Evolutionary conservation across 192 early-diverging fungal genomes (phyloP).

Genomic region (Lunasporangiospora selenospora): DNA sequence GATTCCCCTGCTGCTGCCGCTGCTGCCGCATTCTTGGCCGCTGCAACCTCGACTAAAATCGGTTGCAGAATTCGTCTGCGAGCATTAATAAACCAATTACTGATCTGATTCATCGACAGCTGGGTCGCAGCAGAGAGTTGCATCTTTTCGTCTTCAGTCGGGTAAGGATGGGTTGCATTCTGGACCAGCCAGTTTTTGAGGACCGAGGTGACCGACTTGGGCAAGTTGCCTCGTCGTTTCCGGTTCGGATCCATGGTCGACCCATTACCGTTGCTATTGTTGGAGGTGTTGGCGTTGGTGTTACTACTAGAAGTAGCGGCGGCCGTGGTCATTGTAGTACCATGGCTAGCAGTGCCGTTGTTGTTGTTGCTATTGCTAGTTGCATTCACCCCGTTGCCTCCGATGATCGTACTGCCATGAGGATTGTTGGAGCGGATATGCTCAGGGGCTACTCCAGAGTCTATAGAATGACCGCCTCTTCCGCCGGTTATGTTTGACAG

Average conservation of each 20-base stretch:
- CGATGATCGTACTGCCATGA: neutral
- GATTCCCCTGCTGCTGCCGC: slow-evolving; percentile 36
- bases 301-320: neutral
- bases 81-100: slow-evolving; percentile 83
- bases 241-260: slow-evolving; percentile 38
- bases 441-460: too few species aligned
- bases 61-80: slow-evolving; percentile 55
- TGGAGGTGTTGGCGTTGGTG: neutral
- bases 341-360: neutral
- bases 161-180: slow-evolving; percentile 71
- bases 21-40: slow-evolving; percentile 33
- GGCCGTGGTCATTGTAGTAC: neutral
- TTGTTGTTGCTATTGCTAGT: neutral
- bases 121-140: slow-evolving; percentile 57
- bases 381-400: neutral
- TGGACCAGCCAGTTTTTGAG: slow-evolving; percentile 67
- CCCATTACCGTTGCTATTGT: neutral
- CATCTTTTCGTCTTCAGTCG: slow-evolving; percentile 68
- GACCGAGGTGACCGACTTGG: slow-evolving; percentile 62
- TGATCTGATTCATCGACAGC: slow-evolving; percentile 71
- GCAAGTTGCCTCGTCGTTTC: slow-evolving; percentile 63
- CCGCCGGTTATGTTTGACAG: too few species aligned
- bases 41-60: slow-evolving; percentile 35
- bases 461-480: too few species aligned
- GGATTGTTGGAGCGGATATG: neutral